A percentile compares a stretch with the other conserved stretches of the same genome.
Evolutionary conservation across 2,329 filamentous ascomycete genomes (phyloP).

Genomic region (Diaporthe amygdali): DNA sequence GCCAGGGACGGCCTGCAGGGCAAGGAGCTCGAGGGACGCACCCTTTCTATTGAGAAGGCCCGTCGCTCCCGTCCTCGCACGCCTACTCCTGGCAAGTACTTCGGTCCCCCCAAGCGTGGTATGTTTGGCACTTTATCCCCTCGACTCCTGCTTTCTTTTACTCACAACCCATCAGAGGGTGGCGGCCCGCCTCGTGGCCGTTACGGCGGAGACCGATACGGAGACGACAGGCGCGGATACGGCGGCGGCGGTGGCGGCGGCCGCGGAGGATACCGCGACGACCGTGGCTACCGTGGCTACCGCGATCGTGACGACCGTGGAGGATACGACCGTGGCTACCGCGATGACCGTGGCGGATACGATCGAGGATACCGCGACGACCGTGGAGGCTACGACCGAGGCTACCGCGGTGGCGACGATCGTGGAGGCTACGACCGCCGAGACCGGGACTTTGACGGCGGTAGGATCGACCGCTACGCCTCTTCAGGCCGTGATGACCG

Average conservation of each 20-base stretch:
- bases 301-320: conserved; percentile 30
- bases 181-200: conserved; percentile 58
- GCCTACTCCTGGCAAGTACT: conserved; percentile 98
- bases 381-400: conserved; percentile 52
- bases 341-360: conserved; percentile 16
- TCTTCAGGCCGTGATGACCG: conserved; percentile 34
- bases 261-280: conserved; percentile 41
- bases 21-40: conserved; percentile 93
- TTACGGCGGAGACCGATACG: conserved; percentile 58
- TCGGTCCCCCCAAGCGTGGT: conserved; percentile 97
- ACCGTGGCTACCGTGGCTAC: conserved; percentile 26
- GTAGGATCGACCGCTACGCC: conserved; percentile 44
- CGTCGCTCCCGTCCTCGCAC: conserved; percentile 93
- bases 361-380: conserved; percentile 33
- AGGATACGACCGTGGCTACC: conserved; percentile 50
- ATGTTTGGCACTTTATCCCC: conserved; percentile 50
- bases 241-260: conserved; percentile 48
- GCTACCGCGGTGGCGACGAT: conserved; percentile 49
- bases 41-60: conserved; percentile 98
- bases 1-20: conserved; percentile 96
- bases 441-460: conserved; percentile 34
- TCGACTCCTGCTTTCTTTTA: conserved; percentile 45
- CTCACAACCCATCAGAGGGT: conserved; percentile 51
- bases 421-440: conserved; percentile 41
- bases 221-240: conserved; percentile 66